Evolutionary conservation across 2,329 filamentous ascomycete genomes (phyloP), one percentile per base, ranked within the genome.

Genomic region (Scedosporium apiospermum): DNA sequence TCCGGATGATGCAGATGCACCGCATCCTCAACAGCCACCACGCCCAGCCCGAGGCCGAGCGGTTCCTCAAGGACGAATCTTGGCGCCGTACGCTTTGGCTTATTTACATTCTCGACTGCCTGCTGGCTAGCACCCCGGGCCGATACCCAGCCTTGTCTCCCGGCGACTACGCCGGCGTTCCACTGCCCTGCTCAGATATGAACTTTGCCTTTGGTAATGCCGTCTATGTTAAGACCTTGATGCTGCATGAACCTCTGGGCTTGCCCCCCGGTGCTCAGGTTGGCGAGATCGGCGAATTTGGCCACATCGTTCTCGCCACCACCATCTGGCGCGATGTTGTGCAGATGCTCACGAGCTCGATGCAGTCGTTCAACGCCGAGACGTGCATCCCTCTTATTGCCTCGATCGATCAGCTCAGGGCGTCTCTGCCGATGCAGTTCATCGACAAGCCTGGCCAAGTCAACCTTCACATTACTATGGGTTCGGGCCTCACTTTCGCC

Each of bases 1-100:
- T 82, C n/a, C 81, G 83, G 64, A 85, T 86, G 82, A 78, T 83
- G 38, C 83, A 86, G 73, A 86, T 86, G 83, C 85, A 82, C 67
- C 79, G 82, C 65, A 81, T 86, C 63, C 78, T 86, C 57, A 81
- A 84, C 67, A 78, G 77, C 49, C 82, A 84, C 66, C 79, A 82
- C 66, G 72, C 76, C 51, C 75, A 77, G 16, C 81, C 82, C 49
- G 78, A 72, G 41, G 67, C 79, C n/a, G 82, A 85, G 66, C 80
- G 82, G 67, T 86, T 86, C 69, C 77, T 85, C 12, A 81, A 83
- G 66, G 82, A 86, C 58, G 83, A 86, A 70, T 83, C 82, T 0
- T 82, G 85, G 70, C 82, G 83, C 60, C 82, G 83, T 42, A 85
- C 83, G 2, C 72, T 86, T 58, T 86, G 83, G 83, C 76, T 86